Percentiles rank a stretch among this genome's conserved stretches.
Conservation (phyloP, 768 basidiomycete genomes). For the Hebeloma cylindrosporum region DNA sequence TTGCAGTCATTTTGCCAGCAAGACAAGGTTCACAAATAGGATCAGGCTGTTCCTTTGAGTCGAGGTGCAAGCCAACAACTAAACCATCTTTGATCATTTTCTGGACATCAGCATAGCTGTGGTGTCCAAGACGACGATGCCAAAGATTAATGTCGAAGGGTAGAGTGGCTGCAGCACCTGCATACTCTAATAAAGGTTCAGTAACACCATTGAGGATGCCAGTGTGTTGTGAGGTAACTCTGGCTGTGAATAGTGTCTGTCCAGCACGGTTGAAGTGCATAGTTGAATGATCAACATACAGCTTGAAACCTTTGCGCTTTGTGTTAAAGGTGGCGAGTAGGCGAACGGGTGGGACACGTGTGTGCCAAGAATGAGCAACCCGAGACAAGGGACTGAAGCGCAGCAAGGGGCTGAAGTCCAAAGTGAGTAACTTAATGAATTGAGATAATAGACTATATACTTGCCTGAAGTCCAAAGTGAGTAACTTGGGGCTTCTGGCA, state of each 20-base stretch:
- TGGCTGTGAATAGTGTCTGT: constrained; percentile 8
- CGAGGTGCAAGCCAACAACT: constrained; percentile 24
- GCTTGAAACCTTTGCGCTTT: no score
- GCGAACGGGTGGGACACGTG: no score
- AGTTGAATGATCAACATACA: no score
- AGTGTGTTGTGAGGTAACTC: constrained; percentile 1
- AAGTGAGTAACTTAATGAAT: no score
- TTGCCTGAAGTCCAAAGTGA: no score
- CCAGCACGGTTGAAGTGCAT: no score
- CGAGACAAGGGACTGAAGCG: no score
- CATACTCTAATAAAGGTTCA: constrained; percentile 7
- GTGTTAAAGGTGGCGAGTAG: no score
- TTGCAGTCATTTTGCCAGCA: constrained; percentile 24
- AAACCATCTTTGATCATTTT: constrained; percentile 14
- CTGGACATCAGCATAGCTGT: constrained; percentile 17
- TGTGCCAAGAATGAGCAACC: no score
- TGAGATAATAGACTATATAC: no score
- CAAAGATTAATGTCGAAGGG: constrained; percentile 16
- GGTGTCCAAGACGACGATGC: constrained; percentile 30
- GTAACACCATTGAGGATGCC: constrained; percentile 10
- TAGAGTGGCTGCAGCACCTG: constrained; percentile 15
- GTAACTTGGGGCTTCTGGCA: no score
- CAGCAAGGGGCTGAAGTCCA: no score
- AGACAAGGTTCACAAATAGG: constrained; percentile 35
- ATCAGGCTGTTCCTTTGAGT: constrained; percentile 18